phyloP scores from a whole-genome alignment of 805 yeast genomes.

The Ogataea populi-albae region DNA sequence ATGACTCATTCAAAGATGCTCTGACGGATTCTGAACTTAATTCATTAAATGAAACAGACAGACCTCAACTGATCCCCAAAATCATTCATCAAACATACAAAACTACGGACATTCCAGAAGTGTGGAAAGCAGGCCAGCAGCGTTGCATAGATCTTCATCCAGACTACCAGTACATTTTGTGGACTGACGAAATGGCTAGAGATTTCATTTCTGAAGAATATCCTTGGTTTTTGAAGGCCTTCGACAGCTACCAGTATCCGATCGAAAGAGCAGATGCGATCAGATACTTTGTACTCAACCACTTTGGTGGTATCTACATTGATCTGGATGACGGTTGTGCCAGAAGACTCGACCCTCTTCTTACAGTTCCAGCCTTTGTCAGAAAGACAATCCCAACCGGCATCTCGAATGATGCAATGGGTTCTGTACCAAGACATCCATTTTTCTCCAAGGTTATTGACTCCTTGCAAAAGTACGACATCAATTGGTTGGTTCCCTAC shows the following conservation, averaged over 20 bases:
- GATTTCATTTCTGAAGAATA: slow-evolving; percentile 75
- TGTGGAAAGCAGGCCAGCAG: slow-evolving; percentile 77
- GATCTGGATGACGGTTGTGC: slow-evolving; percentile 90
- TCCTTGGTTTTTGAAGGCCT: slow-evolving; percentile 82
- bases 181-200: slow-evolving; percentile 86
- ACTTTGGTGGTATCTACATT: slow-evolving; percentile 87
- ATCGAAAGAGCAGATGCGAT: slow-evolving; percentile 91
- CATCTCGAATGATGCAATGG: slow-evolving; percentile 91
- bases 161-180: slow-evolving; percentile 80
- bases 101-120: slow-evolving; percentile 70
- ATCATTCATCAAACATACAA: slow-evolving; percentile 94
- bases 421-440: slow-evolving; percentile 82
- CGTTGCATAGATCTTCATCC: slow-evolving; percentile 77
- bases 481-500: slow-evolving; percentile 83
- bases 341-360: slow-evolving; percentile 72
- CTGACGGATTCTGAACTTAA: slow-evolving; percentile 60
- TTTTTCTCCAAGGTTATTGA: slow-evolving; percentile 72
- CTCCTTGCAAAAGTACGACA: slow-evolving; percentile 57
- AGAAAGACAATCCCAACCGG: slow-evolving; percentile 89
- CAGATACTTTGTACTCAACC: slow-evolving; percentile 76
- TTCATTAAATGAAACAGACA: slow-evolving; percentile 40
- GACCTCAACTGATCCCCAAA: slow-evolving; percentile 70
- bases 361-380: slow-evolving; percentile 80
- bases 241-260: slow-evolving; percentile 73
- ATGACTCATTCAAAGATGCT: slow-evolving; percentile 65